Evolutionary conservation across 345 rosid species (phyloP).

Genomic region (Aurinia saxatilis): DNA sequence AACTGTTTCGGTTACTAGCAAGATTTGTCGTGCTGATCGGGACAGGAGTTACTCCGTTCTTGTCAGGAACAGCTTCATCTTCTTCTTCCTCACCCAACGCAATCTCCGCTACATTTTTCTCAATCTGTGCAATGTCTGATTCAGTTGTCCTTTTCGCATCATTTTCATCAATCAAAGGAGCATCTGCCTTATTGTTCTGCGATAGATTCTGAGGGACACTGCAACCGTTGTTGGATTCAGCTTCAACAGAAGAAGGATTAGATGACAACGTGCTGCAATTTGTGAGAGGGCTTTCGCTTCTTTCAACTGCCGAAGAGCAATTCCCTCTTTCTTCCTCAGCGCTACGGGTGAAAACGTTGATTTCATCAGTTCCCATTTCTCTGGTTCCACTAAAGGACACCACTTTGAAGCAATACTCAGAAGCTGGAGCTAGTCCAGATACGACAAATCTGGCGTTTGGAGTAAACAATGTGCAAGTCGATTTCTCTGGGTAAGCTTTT

Average conservation of each 20-base stretch:
- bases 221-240: slow-evolving; percentile 60
- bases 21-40: not conserved
- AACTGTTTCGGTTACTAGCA: slow-evolving; percentile 13
- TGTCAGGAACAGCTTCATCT: slow-evolving; percentile 21
- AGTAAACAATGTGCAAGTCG: slow-evolving; percentile 56
- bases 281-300: slow-evolving; percentile 91
- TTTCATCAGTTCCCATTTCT: slow-evolving; percentile 48
- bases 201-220: slow-evolving; percentile 7
- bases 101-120: slow-evolving; percentile 7
- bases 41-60: slow-evolving; percentile 33
- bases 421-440: slow-evolving; percentile 55
- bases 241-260: slow-evolving; percentile 88
- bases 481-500: slow-evolving; percentile 45
- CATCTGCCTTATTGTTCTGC: not conserved
- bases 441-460: slow-evolving; percentile 61
- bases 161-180: slow-evolving; percentile 5
- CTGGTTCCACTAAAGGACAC: slow-evolving; percentile 42
- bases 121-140: slow-evolving; percentile 4
- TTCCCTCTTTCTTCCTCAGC: slow-evolving; percentile 38
- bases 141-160: slow-evolving; percentile 8
- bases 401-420: slow-evolving; percentile 63
- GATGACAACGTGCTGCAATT: slow-evolving; percentile 72
- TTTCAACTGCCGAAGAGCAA: slow-evolving; percentile 39
- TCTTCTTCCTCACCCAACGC: slow-evolving; percentile 20
- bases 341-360: slow-evolving; percentile 34